These are phyloP conservation scores for Xenosphaeropsis pyriputrescens DNA, from an alignment of 2,329 filamentous ascomycete species.

Conservation along the genomic window DNA sequence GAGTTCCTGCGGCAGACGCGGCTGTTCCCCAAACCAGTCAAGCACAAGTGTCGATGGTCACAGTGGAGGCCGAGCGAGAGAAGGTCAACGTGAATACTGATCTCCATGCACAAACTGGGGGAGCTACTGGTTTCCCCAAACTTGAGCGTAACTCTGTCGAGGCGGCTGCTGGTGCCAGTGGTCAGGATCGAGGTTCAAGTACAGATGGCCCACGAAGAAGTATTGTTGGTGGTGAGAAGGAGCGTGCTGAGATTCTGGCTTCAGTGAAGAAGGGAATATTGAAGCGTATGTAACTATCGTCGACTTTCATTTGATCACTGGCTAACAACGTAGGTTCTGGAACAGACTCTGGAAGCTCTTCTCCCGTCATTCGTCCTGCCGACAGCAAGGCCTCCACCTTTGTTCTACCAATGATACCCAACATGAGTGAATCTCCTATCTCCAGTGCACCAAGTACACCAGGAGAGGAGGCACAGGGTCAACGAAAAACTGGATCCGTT, in stretches of 20 bases:
- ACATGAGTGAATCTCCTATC: conserved; percentile 61
- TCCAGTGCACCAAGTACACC: conserved; percentile 84
- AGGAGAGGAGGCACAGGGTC: conserved; percentile 56
- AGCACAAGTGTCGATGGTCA: conserved; percentile 89
- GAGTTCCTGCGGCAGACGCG: conserved; percentile 57
- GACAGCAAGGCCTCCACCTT: conserved; percentile 39
- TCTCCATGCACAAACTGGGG: conserved; percentile 49
- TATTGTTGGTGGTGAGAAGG: conserved; percentile 79
- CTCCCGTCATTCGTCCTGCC: conserved; percentile 48
- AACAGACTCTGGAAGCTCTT: conserved; percentile 48
- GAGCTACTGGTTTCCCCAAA: conserved; percentile 70
- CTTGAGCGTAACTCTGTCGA: conserved; percentile 74
- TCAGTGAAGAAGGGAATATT: conserved; percentile 92
- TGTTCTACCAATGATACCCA: conserved; percentile 44
- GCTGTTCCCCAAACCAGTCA: conserved; percentile 52
- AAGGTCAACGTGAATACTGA: conserved; percentile 60
- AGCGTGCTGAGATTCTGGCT: conserved; percentile 81
- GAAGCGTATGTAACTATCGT: conserved; percentile 49
- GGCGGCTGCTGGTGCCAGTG: conserved; percentile 32
- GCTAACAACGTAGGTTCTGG: conserved; percentile 20
- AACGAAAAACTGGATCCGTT: conserved; percentile 54
- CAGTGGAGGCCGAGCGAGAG: conserved; percentile 83
- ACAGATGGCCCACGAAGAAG: conserved; percentile 64
- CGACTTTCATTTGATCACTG: conserved; percentile 3
- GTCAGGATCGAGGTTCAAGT: conserved; percentile 38